Evolutionary conservation across 495 filamentous ascomycete species (phyloP).

Genomic region (Hyaloscypha finlandica): DNA sequence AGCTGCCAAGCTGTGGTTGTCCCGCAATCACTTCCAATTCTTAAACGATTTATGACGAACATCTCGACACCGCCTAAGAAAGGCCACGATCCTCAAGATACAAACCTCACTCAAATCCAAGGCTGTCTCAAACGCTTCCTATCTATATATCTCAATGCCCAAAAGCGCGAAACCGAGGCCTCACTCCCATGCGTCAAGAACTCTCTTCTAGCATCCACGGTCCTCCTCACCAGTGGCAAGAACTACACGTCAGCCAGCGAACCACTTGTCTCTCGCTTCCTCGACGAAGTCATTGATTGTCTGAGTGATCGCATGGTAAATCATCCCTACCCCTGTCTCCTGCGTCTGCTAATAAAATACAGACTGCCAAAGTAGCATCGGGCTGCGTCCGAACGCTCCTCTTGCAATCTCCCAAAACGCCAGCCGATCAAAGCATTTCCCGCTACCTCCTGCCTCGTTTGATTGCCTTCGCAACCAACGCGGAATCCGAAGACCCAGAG

Average conservation of each 20-base stretch:
- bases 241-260: conserved; percentile 73
- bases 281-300: conserved; percentile 81
- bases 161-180: conserved; percentile 78
- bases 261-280: conserved; percentile 64
- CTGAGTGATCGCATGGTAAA: conserved; percentile 72
- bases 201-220: conserved; percentile 80
- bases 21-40: conserved; percentile 85
- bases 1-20: conserved; percentile 86
- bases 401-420: conserved; percentile 60
- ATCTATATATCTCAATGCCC: conserved; percentile 76
- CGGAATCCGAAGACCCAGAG: conserved; percentile 70
- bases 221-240: conserved; percentile 80
- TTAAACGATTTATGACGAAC: conserved; percentile 83
- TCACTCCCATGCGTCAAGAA: conserved; percentile 91
- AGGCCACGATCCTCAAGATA: conserved; percentile 24
- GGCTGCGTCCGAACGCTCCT: conserved; percentile 84
- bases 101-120: conserved; percentile 52
- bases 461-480: conserved; percentile 69
- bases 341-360: conserved; percentile 13
- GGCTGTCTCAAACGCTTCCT: conserved; percentile 79
- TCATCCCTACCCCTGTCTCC: conserved; percentile 4
- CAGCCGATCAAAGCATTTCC: conserved; percentile 71
- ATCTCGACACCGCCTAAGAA: conserved; percentile 54
- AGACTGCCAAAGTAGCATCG: conserved; percentile 85
- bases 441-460: conserved; percentile 76